Evolutionary conservation across 2,329 filamentous ascomycete species (phyloP), one percentile per base, ranked within the genome.

Genomic region (Leptodontidium sp.): DNA sequence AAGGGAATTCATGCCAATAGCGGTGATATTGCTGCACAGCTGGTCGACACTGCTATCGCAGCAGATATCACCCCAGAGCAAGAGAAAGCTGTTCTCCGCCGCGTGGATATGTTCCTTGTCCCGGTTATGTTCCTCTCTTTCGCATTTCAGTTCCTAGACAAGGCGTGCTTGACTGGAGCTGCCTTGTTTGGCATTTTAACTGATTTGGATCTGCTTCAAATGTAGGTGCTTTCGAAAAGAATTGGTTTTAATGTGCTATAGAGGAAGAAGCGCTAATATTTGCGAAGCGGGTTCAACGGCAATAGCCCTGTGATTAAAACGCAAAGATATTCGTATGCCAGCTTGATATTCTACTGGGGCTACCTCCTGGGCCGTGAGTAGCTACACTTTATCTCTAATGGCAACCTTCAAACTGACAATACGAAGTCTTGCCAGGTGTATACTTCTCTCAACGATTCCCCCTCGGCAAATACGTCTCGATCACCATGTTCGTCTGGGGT

Each of bases 321-420:
- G 86, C 86, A 4, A 84, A 84, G 1, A 77, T 88, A 2, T 80
- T 87, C 76, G 82, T 85, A 75, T 81, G 87, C 53, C 81, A 84
- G 29, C 81, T 84, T 71, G 81, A 84, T 38, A 74, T 82, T 70
- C 35, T 69, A 61, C 53, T 66, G 68, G 64, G 65, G 71, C 66
- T 65, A 67, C 64, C 26, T 66, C 59, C 53, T 45, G 40, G 70
- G 57, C 38, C n/a, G 64, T 75, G 1, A 73, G 70, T 32, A 32
- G 4, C 29, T 50, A 14, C 11, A 29, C n/a, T 4, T 50, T n/a
- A 21, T 24, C 2, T 12, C 2, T 26, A 11, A 14, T 17, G 1
- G 8, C n/a, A 50, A 4, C 1, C 21, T 21, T 21, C 17, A 12
- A 12, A 40, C 40, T 61, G 12, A 47, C 17, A 24, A 1, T n/a